Percentiles rank a stretch among this genome's conserved stretches.
phyloP scores from a whole-genome alignment of 768 basidiomycete species.

The Amanita jacksonii region DNA sequence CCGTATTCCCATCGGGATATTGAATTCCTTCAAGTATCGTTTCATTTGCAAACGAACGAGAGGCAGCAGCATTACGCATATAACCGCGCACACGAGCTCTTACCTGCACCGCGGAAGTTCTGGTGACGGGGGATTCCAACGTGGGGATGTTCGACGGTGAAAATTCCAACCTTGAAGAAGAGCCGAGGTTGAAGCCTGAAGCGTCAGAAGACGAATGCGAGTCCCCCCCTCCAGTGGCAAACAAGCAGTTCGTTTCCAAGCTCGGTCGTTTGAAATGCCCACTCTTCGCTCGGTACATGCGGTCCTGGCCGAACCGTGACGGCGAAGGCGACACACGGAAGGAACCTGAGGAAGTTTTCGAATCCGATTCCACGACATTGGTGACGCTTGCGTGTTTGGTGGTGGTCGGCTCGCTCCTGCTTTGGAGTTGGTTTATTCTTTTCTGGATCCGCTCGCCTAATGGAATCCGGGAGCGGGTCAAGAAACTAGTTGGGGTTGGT shows the following conservation, averaged over 20 bases:
- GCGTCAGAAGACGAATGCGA: neutral
- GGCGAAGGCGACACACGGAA: neutral
- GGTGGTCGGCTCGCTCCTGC: neutral
- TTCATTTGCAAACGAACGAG: neutral
- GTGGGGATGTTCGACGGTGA: neutral
- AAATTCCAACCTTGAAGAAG: neutral
- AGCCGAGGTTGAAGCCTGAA: neutral
- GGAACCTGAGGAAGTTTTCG: neutral
- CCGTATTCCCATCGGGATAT: too few relatives aligned
- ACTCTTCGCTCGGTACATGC: constrained; percentile 4
- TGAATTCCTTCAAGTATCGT: neutral
- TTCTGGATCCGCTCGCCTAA: constrained; percentile 1
- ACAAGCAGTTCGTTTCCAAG: constrained; percentile 3
- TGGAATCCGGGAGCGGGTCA: neutral
- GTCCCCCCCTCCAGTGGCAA: constrained; percentile 1
- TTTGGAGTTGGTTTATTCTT: constrained; percentile 3
- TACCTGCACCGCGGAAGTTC: neutral
- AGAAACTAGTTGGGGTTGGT: neutral
- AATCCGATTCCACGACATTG: too few relatives aligned
- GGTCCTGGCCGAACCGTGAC: neutral
- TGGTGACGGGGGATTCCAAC: neutral
- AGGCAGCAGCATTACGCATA: neutral
- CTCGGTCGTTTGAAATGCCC: constrained; percentile 5
- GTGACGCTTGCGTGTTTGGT: neutral
- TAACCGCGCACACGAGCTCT: neutral